phyloP scores from a whole-genome alignment of 768 basidiomycete species.

The Aureoboletus auriporus region DNA sequence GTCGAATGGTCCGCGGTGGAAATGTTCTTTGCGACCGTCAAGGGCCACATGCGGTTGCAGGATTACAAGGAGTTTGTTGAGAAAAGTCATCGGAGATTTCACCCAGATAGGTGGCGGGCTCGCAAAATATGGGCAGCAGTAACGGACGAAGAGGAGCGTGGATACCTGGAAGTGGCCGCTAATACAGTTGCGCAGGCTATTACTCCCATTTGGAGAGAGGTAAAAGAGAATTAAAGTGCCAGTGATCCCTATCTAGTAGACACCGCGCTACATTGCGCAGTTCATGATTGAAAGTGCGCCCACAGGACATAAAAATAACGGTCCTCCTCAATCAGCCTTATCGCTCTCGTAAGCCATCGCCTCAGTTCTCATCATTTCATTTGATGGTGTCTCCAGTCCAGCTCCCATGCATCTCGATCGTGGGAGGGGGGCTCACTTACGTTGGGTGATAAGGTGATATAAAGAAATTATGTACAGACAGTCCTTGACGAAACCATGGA shows the following conservation, averaged over 20 bases:
- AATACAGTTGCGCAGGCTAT: slow-evolving; percentile 73
- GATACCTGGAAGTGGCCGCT: slow-evolving; percentile 63
- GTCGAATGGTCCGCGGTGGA: slow-evolving; percentile 72
- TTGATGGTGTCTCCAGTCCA: too few species aligned
- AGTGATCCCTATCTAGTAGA: neutral
- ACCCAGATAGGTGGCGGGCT: slow-evolving; percentile 77
- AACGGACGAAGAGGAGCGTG: slow-evolving; percentile 52
- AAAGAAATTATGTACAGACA: too few species aligned
- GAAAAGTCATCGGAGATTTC: slow-evolving; percentile 70
- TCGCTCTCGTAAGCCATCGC: too few species aligned
- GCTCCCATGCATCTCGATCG: too few species aligned
- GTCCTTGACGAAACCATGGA: too few species aligned
- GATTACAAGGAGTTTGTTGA: slow-evolving; percentile 66
- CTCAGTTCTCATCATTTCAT: too few species aligned
- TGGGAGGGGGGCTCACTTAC: too few species aligned
- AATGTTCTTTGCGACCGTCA: slow-evolving; percentile 58
- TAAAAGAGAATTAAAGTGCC: slow-evolving; percentile 27
- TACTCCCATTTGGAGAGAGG: slow-evolving; percentile 61
- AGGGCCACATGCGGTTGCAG: slow-evolving; percentile 48
- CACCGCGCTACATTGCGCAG: too few species aligned
- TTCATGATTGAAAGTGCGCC: too few species aligned
- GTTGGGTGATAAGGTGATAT: too few species aligned
- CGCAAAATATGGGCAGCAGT: slow-evolving; percentile 58
- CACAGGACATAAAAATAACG: too few species aligned
- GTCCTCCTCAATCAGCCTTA: too few species aligned